A percentile compares a stretch with the other conserved stretches of the same genome.
phyloP scores from a whole-genome alignment of 2,329 filamentous ascomycete genomes.

The Cladophialophora yegresii region DNA sequence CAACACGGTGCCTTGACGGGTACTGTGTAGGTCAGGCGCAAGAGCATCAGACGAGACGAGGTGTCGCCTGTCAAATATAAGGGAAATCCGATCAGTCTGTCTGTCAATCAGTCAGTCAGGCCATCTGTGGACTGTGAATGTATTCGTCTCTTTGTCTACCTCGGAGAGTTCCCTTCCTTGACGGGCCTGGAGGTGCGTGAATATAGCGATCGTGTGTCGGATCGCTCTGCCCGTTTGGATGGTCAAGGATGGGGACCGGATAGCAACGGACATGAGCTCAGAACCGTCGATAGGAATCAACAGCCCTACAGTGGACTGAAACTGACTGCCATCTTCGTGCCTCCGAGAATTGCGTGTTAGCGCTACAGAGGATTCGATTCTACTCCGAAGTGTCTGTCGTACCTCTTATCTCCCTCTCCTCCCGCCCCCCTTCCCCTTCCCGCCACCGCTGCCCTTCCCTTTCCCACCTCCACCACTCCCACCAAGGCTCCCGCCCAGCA shows the following conservation, averaged over 20 bases:
- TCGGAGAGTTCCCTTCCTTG: too few relatives aligned
- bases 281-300: not conserved
- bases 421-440: constrained; percentile 9
- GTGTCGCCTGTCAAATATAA: not conserved
- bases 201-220: too few relatives aligned
- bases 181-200: too few relatives aligned
- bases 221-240: too few relatives aligned
- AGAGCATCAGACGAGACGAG: too few relatives aligned
- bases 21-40: too few relatives aligned
- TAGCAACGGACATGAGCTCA: not conserved
- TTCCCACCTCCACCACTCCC: constrained; percentile 22
- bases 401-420: constrained; percentile 8
- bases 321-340: not conserved
- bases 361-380: not conserved
- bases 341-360: not conserved
- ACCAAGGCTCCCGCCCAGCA: constrained; percentile 32
- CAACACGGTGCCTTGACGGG: not conserved
- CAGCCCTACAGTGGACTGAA: not conserved
- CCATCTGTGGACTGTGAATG: too few relatives aligned
- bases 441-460: constrained; percentile 17
- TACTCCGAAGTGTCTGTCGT: not conserved
- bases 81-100: too few relatives aligned
- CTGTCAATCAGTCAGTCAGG: too few relatives aligned
- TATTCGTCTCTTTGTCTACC: too few relatives aligned
- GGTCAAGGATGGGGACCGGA: too few relatives aligned